Percentiles rank a stretch among this genome's conserved stretches.
Conservation (phyloP, 2,329 filamentous ascomycete species). For the Botrytis tulipae region DNA sequence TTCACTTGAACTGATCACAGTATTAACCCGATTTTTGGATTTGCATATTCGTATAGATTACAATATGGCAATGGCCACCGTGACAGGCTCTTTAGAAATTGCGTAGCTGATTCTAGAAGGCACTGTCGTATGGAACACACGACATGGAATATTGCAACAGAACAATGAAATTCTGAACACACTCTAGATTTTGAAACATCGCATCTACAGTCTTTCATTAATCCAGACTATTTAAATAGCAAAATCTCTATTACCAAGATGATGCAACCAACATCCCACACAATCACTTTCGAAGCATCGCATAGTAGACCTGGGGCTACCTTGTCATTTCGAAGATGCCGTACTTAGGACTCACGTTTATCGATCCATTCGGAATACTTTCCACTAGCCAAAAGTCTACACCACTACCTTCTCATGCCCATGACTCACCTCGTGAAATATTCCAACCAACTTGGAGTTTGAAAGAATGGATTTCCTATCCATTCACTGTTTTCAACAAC, state of each 20-base stretch:
- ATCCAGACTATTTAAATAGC: background rate
- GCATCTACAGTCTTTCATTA: background rate
- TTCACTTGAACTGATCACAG: background rate
- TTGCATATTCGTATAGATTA: background rate
- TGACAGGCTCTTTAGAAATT: background rate
- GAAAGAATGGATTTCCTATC: background rate
- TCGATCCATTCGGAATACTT: background rate
- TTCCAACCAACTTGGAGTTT: background rate
- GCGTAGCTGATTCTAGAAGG: background rate
- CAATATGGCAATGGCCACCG: rapidly evolving
- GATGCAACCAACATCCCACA: background rate
- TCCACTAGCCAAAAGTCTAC: background rate
- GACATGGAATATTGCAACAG: background rate
- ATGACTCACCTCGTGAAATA: background rate
- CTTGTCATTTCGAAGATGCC: background rate
- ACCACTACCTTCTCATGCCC: background rate
- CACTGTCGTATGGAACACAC: background rate
- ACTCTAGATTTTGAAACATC: background rate
- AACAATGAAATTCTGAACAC: background rate
- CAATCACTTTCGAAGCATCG: background rate
- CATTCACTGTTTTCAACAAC: background rate
- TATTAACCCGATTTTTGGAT: background rate
- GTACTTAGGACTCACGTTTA: background rate
- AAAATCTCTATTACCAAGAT: background rate
- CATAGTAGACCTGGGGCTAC: background rate